Evolutionary conservation across 2,329 filamentous ascomycete species (phyloP).

Genomic region (Aspergillus novoparasiticus): DNA sequence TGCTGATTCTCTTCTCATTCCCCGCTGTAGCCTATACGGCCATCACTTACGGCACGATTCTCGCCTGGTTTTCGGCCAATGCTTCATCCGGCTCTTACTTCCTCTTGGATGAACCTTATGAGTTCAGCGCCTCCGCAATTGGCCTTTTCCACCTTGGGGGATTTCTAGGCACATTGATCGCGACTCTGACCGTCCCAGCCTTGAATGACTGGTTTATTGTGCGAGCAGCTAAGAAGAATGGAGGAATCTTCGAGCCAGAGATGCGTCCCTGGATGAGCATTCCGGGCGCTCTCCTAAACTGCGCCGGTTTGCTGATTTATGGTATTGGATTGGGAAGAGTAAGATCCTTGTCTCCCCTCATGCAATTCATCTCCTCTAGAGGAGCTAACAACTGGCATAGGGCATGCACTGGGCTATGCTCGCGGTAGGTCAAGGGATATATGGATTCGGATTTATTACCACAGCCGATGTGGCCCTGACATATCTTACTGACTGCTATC

Average conservation of each 20-base stretch:
- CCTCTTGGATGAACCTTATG: constrained; percentile 43
- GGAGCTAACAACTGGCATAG: constrained; percentile 7
- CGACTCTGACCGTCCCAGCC: constrained; percentile 35
- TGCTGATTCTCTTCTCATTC: constrained; percentile 34
- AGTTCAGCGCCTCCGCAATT: constrained; percentile 40
- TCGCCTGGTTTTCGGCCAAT: constrained; percentile 43
- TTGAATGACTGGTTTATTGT: constrained; percentile 42
- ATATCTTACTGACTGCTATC: constrained; percentile 33
- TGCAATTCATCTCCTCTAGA: neutral
- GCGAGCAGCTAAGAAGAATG: constrained; percentile 38
- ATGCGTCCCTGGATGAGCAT: constrained; percentile 43
- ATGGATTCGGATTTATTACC: constrained; percentile 7
- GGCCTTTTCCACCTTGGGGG: constrained; percentile 43
- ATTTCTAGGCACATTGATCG: constrained; percentile 44
- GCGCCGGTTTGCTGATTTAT: neutral
- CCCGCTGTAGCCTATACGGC: constrained; percentile 54
- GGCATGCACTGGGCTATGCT: constrained; percentile 50
- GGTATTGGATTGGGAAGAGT: neutral
- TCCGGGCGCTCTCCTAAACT: constrained; percentile 27
- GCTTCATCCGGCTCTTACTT: constrained; percentile 38
- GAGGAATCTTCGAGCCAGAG: constrained; percentile 49
- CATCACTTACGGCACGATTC: constrained; percentile 41
- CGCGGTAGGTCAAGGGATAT: constrained; percentile 37
- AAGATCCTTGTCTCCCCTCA: neutral
- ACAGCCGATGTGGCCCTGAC: constrained; percentile 6